Conservation (phyloP, 306 rosid species). For the Quillaja saponaria region DNA sequence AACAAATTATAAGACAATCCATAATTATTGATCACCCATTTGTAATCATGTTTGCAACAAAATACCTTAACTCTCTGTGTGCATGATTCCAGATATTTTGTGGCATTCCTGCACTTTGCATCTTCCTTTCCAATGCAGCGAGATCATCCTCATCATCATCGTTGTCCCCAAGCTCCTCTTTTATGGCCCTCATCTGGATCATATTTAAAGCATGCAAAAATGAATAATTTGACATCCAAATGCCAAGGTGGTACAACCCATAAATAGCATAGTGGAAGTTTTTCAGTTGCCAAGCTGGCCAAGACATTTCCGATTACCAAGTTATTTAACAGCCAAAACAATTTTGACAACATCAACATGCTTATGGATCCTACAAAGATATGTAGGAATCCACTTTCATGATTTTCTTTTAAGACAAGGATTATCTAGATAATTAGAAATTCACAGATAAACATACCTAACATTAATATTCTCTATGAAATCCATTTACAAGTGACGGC, state of each 20-base stretch:
- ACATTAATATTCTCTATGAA: slow-evolving; percentile 21
- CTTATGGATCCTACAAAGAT: slow-evolving; percentile 11
- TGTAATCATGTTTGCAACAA: not conserved
- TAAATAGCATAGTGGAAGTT: slow-evolving; percentile 18
- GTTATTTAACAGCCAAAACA: no score
- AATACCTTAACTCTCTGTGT: slow-evolving; percentile 82
- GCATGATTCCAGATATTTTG: slow-evolving; percentile 94
- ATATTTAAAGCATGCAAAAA: slow-evolving; percentile 31
- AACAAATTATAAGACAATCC: no score
- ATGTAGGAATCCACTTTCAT: slow-evolving; percentile 5
- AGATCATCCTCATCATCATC: slow-evolving; percentile 97
- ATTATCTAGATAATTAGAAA: not conserved
- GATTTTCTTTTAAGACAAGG: slow-evolving; percentile 14
- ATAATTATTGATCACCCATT: no score
- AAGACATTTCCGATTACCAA: slow-evolving; percentile 12
- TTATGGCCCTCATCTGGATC: slow-evolving; percentile 93
- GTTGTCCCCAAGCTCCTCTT: slow-evolving; percentile 97
- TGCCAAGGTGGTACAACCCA: slow-evolving; percentile 5
- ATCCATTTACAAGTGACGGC: slow-evolving; percentile 6
- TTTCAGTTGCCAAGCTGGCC: slow-evolving; percentile 16
- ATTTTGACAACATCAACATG: slow-evolving; percentile 26
- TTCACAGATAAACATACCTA: no score
- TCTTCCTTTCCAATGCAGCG: slow-evolving; percentile 84
- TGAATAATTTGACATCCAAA: slow-evolving; percentile 20
- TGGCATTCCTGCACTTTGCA: slow-evolving; percentile 99